Conservation (phyloP, 768 basidiomycete species). For the Collybia mongolica region DNA sequence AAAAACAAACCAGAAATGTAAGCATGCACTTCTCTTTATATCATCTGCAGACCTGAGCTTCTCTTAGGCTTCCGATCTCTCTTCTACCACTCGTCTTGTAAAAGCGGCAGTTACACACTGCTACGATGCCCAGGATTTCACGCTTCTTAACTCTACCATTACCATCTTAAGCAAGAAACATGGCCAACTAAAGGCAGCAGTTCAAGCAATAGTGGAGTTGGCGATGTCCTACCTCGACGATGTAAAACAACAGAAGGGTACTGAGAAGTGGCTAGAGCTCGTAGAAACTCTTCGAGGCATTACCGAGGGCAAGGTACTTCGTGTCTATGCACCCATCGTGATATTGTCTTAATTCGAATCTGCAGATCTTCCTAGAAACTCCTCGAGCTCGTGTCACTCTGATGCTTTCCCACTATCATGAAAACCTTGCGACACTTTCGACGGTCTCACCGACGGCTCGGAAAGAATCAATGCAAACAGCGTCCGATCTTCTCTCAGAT, state of each 20-base stretch:
- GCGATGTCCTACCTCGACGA: constrained; percentile 81
- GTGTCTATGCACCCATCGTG: background rate
- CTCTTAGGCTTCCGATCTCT: constrained; percentile 84
- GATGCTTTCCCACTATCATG: constrained; percentile 81
- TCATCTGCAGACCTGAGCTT: constrained; percentile 1
- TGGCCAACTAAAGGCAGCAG: constrained; percentile 89
- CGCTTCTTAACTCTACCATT: constrained; percentile 68
- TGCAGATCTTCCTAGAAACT: constrained; percentile 93
- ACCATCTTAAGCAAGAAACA: constrained; percentile 88
- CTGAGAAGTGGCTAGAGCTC: constrained; percentile 80
- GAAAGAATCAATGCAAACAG: constrained; percentile 77
- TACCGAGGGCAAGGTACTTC: constrained; percentile 91
- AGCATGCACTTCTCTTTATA: constrained; percentile 20
- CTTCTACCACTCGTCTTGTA: constrained; percentile 87
- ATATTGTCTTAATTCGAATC: background rate
- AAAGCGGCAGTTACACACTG: constrained; percentile 70
- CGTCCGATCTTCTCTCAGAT: constrained; percentile 90
- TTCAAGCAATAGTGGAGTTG: constrained; percentile 90
- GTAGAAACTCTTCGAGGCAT: constrained; percentile 88
- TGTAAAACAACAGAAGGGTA: constrained; percentile 64
- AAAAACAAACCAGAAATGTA: constrained; percentile 97
- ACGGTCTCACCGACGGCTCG: constrained; percentile 39
- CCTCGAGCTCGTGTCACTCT: constrained; percentile 94
- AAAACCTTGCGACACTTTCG: constrained; percentile 54
- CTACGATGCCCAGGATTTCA: constrained; percentile 70